Base-by-base conservation (phyloP, 768 basidiomycete genomes). In the Auricularia auricula-judae region DNA sequence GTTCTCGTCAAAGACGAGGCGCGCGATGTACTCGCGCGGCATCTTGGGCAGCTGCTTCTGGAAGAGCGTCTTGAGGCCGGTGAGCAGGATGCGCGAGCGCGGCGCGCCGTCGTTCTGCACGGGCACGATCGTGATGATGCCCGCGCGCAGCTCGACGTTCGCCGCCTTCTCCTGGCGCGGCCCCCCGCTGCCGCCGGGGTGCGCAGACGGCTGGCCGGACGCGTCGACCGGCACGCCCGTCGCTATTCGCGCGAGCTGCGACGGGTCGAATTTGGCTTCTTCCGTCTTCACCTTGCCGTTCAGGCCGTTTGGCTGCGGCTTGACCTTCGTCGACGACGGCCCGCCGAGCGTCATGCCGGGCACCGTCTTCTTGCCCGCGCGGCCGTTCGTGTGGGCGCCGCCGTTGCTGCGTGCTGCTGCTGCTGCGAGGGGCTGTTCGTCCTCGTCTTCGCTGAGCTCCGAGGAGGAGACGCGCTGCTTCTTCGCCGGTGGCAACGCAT, bases 41-140 rank as follows among this genome's bases (percentile, higher is more conserved):
- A 99, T 98, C 76, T 98, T 98, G 5, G 97, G 97, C 1, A 99
- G 77, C 74, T 99, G 97, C 68, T 91, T 91, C 71, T 97, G 96
- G 72, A 99, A 98, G 16, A 98, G 85, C 8, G 92, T 94, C 76
- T 98, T 98, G 65, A 98, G 80, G n/a, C 93, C 92, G 3, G 93
- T 93, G 63, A 98, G 83, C 65, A 98, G 86, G 63, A 98, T 84
- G 34, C 88, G 77, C 2, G 91, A 91, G 36, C 86, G 84, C 2
- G 89, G 85, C 56, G 85, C 76, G 33, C 81, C 79, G 70, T 96
- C 89, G 68, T 96, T 96, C 67, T 89, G 86, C 1, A 97, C 91
- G 21, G 93, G 85, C 0, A 83, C 82, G 62, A 97, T 86, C 66
- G 85, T 81, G 69, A 98, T 98, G 66, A 96, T 79, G 4, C 89